Evolutionary conservation across 805 yeast genomes (phyloP).

Genomic region (Isabelozyma pseudorhagii): DNA sequence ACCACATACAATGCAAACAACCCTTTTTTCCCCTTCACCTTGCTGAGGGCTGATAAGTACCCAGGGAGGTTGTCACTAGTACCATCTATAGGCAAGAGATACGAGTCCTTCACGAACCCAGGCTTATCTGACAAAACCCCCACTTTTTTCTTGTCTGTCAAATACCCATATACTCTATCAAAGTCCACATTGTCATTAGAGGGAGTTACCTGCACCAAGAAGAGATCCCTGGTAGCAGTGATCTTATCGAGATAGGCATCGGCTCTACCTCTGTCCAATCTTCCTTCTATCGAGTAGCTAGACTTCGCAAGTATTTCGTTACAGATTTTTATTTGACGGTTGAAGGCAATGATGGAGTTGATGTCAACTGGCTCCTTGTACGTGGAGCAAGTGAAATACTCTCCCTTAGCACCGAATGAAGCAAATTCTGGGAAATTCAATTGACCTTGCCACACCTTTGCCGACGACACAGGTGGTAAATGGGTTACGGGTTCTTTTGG

Average conservation of each 20-base stretch:
- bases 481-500: constrained; percentile 5
- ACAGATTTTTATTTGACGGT: constrained; percentile 22
- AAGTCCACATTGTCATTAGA: constrained; percentile 20
- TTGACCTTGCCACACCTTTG: constrained; percentile 45
- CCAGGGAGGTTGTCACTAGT: constrained; percentile 15
- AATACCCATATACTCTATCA: constrained; percentile 40
- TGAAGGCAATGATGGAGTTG: constrained; percentile 14
- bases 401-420: constrained; percentile 35
- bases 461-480: constrained; percentile 5
- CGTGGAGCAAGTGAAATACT: constrained; percentile 34
- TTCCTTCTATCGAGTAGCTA: constrained; percentile 55
- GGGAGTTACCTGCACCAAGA: constrained; percentile 42
- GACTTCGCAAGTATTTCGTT: constrained; percentile 24
- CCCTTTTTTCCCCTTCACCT: constrained; percentile 15
- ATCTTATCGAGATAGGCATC: constrained; percentile 53
- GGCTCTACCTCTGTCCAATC: constrained; percentile 54
- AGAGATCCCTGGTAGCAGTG: constrained; percentile 48
- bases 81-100: constrained; percentile 46
- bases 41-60: constrained; percentile 12
- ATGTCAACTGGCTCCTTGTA: constrained; percentile 15
- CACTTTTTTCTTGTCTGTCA: constrained; percentile 43
- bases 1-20: constrained; percentile 36
- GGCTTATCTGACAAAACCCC: constrained; percentile 59
- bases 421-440: constrained; percentile 50
- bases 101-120: constrained; percentile 58